Evolutionary conservation across 345 rosid genomes (phyloP), one percentile per base, ranked within the genome.

Genomic region (Alliaria petiolata): DNA sequence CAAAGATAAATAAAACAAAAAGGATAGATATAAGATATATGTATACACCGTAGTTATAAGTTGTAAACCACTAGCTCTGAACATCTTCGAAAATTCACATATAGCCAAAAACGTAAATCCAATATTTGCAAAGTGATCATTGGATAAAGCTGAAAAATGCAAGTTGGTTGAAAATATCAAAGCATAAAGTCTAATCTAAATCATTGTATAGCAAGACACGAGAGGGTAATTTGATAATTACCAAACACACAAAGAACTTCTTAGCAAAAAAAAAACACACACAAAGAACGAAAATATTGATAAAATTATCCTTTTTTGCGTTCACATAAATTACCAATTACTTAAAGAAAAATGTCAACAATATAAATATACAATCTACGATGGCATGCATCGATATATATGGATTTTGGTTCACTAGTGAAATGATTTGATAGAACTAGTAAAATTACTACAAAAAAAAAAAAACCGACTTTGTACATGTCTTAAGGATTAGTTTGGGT

Each of bases 61-160:
- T 54, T 64, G 58, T 45, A 55, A n/a, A 42, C 22, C 47, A 55
- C 42, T 56, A 20, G 7, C n/a, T 56, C 2, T 46, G 6, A 44
- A 47, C 31, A 56, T 35, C 25, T 38, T 38, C 0, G 12, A 15
- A 57, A 47, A 39, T 26, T 65, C 77, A 30, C 5, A 57, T 74
- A 1, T 38, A 28, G 53, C 72, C 67, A 66, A 57, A 50, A 3
- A 6, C 28, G 4, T 43, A 15, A 34, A 22, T 51, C 73, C 40
- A 59, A 17, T 16, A 51, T 52, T n/a, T 28, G 6, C 1, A 4
- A 51, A 44, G 49, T 40, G 55, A 52, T 4, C 16, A 15, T 19
- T 20, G 33, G 49, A 51, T 67, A 67, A 75, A 60, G 62, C 31
- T 51, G 39, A 59, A 58, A 22, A 49, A 10, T 52, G 64, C 73